Conservation (phyloP, 2,329 filamentous ascomycete genomes). For the Colletotrichum acutatum region DNA sequence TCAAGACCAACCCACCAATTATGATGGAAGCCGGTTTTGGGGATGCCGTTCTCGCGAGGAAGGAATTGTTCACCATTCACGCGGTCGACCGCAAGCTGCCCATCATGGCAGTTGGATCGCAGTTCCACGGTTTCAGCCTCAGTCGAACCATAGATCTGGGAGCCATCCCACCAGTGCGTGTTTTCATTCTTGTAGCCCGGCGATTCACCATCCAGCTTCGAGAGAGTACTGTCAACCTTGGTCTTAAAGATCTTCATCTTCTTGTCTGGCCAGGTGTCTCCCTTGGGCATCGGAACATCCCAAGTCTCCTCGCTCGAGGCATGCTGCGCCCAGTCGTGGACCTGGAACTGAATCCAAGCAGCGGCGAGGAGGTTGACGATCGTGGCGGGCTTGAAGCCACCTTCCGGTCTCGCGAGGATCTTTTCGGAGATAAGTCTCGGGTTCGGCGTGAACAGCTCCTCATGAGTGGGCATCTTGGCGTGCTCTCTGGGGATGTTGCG, state of each 20-base stretch:
- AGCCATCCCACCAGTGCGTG: constrained; percentile 59
- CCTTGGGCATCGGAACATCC: constrained; percentile 6
- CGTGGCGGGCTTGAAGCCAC: constrained; percentile 54
- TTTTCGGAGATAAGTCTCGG: constrained; percentile 54
- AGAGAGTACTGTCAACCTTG: constrained; percentile 46
- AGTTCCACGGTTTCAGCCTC: constrained; percentile 49
- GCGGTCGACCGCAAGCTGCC: neutral
- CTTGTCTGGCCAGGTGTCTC: constrained; percentile 47
- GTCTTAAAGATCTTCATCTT: constrained; percentile 51
- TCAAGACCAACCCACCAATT: constrained; percentile 61
- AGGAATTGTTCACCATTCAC: constrained; percentile 47
- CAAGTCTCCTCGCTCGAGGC: constrained; percentile 25
- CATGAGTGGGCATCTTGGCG: constrained; percentile 49
- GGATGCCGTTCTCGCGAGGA: constrained; percentile 52
- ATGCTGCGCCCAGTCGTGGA: constrained; percentile 54
- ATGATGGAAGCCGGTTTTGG: constrained; percentile 52
- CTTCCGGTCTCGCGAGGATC: constrained; percentile 52
- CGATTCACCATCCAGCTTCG: constrained; percentile 47
- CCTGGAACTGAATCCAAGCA: constrained; percentile 62
- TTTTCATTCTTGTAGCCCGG: constrained; percentile 55
- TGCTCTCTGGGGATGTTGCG: constrained; percentile 53
- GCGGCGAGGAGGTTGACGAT: constrained; percentile 57
- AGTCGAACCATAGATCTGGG: constrained; percentile 56
- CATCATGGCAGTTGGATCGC: constrained; percentile 40
- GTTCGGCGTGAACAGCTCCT: constrained; percentile 52